Evolutionary conservation across 805 yeast genomes (phyloP), one percentile per base, ranked within the genome.

Genomic region (Yarrowia deformans): DNA sequence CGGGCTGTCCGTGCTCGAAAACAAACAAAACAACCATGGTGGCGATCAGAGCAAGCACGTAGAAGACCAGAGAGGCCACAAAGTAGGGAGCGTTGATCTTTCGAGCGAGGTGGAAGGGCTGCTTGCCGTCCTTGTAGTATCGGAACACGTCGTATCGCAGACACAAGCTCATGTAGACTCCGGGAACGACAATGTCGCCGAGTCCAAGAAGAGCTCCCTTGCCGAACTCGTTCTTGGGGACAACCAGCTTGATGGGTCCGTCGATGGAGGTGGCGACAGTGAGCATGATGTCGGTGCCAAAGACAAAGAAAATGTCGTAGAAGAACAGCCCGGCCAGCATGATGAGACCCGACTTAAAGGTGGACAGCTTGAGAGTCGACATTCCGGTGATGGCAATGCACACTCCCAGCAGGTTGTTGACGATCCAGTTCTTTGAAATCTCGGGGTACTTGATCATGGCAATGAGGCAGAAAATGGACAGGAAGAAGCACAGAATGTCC

Each of bases 301-400:
- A 89, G 0, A 89, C 93, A 77, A 89, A 89, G 75, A 83, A 87
- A 49, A 87, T 81, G 74, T 89, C 93, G 75, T 88, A 89, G 49
- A 84, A 71, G 72, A 88, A 87, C 52, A 89, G 81, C 1, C 84
- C 84, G 2, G 72, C 69, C 32, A 89, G 77, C 42, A 87, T 73
- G 12, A 84, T 71, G 16, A 80, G 73, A 3, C 85, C 88, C 1
- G 83, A 77, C 66, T 78, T 80, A 73, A 87, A 84, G 52, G 80
- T 82, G 18, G 82, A 77, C 13, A 87, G 70, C 63, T 79, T 77
- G 9, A 82, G 69, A 37, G 73, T 71, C 16, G 78, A 74, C 29
- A 87, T 79, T 1, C 85, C 82, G 72, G 77, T 80, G 8, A 87
- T 75, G 1, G 85, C 83, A 40, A 84, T 75, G 37, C 79, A 78